Conservation (phyloP, 371 early-diverging fungal genomes). For the Apophysomyces variabilis region DNA sequence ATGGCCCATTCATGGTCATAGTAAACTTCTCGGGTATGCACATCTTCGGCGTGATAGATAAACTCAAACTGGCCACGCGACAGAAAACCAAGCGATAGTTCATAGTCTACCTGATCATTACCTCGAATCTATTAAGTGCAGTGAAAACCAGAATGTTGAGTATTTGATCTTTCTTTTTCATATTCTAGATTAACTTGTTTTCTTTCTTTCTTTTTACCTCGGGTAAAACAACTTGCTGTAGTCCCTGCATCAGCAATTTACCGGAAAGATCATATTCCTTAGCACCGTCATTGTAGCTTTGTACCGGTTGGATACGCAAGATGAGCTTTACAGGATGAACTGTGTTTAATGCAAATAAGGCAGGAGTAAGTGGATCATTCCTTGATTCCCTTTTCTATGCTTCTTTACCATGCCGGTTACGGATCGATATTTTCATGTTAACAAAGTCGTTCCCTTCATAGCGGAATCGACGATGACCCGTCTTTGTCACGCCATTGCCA, state of each 20-base stretch:
- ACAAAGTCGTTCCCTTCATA: slow-evolving; percentile 59
- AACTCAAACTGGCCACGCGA: slow-evolving; percentile 67
- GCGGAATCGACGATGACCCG: slow-evolving; percentile 44
- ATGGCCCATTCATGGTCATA: slow-evolving; percentile 63
- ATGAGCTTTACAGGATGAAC: slow-evolving; percentile 59
- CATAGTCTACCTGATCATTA: slow-evolving; percentile 34
- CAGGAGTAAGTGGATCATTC: not conserved
- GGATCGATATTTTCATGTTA: slow-evolving; percentile 52
- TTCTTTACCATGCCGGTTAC: slow-evolving; percentile 48
- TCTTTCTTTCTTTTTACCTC: slow-evolving; percentile 43
- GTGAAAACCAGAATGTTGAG: too few species aligned
- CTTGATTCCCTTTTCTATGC: not conserved
- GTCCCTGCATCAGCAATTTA: slow-evolving; percentile 65
- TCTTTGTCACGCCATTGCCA: slow-evolving; percentile 26
- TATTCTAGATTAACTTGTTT: not conserved
- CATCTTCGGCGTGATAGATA: slow-evolving; percentile 70
- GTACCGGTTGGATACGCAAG: slow-evolving; percentile 70
- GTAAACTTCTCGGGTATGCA: slow-evolving; percentile 58
- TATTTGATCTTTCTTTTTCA: too few species aligned
- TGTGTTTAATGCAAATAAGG: slow-evolving; percentile 10
- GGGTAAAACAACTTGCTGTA: slow-evolving; percentile 61
- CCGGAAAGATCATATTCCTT: slow-evolving; percentile 68
- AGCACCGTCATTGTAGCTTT: slow-evolving; percentile 64
- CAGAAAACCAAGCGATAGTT: slow-evolving; percentile 63
- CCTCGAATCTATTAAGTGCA: slow-evolving; percentile 29